Evolutionary conservation across 441 rosid species (phyloP).

Genomic region (Arabidopsis hybrid): DNA sequence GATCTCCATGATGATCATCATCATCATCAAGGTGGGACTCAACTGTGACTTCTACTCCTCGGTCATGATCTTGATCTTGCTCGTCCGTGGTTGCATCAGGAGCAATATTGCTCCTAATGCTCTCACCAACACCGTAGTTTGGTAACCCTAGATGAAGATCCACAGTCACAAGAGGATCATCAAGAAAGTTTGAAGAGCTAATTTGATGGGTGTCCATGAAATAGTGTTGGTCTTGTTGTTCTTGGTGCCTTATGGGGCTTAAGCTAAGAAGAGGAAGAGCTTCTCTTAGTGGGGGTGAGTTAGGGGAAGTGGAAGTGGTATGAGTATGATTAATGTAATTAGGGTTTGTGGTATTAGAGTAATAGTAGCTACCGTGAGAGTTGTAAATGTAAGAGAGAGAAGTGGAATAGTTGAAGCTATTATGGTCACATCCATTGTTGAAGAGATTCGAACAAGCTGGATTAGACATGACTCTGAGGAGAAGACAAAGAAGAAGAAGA

Average conservation of each 20-base stretch:
- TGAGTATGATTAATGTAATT: conserved; percentile 24
- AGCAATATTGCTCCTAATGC: neutral
- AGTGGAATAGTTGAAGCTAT: conserved; percentile 49
- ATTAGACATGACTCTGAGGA: conserved; percentile 62
- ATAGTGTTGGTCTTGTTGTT: conserved; percentile 19
- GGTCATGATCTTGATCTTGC: conserved; percentile 21
- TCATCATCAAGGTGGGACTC: conserved; percentile 28
- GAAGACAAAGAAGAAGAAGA: conserved; percentile 27
- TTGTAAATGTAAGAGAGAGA: conserved; percentile 45
- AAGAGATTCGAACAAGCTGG: conserved; percentile 57
- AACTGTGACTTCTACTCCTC: conserved; percentile 50
- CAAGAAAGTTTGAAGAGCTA: conserved; percentile 26
- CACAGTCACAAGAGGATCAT: conserved; percentile 21
- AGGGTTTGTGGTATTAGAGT: conserved; percentile 35
- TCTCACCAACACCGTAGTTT: conserved; percentile 15
- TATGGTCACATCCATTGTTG: conserved; percentile 58
- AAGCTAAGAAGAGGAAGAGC: conserved; percentile 34
- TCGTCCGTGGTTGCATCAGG: conserved; percentile 2
- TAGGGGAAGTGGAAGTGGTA: conserved; percentile 12
- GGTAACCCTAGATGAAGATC: conserved; percentile 31
- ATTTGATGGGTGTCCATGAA: conserved; percentile 29
- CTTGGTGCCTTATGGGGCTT: conserved; percentile 23
- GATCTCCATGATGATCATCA: conserved; percentile 49
- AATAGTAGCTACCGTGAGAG: conserved; percentile 41
- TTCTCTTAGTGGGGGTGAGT: conserved; percentile 23